Evolutionary conservation across 2,329 filamentous ascomycete genomes (phyloP).

Genomic region (Elsinoe necatrix): DNA sequence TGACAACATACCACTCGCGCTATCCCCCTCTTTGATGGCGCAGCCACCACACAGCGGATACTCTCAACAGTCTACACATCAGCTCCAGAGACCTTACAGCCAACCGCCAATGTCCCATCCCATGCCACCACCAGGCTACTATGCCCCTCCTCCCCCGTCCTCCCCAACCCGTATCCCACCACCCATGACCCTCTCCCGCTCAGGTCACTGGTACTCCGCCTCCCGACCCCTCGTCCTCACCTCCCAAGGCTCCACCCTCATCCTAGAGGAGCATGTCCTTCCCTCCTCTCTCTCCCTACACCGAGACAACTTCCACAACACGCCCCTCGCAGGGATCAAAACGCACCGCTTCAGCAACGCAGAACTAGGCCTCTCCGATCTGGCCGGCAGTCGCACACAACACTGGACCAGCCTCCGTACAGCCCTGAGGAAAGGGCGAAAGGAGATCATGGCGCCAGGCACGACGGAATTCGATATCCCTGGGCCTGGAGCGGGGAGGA

Average conservation of each 20-base stretch:
- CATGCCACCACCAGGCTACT: neutral
- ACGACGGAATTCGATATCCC: neutral
- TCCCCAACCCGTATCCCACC: neutral
- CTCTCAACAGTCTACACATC: neutral
- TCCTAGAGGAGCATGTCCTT: slow-evolving; percentile 22
- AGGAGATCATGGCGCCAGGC: neutral
- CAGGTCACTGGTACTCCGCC: slow-evolving; percentile 12
- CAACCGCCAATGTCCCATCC: neutral
- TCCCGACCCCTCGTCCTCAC: slow-evolving; percentile 14
- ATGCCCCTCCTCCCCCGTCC: neutral
- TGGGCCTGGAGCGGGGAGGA: neutral
- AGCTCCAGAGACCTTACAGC: too few species aligned
- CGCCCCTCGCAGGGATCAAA: neutral
- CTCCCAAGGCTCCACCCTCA: slow-evolving; percentile 18
- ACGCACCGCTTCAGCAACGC: neutral
- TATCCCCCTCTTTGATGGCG: too few species aligned
- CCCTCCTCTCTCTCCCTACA: neutral
- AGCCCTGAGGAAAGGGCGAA: neutral
- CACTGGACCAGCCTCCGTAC: neutral
- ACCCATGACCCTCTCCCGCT: neutral
- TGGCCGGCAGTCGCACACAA: neutral
- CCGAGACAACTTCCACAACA: neutral
- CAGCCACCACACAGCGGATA: neutral
- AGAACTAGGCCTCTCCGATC: slow-evolving; percentile 1
- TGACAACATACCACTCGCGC: neutral